These are phyloP conservation scores for Bruguiera gymnorhiza DNA, from an alignment of 345 rosid genomes.

Conservation along the genomic window DNA sequence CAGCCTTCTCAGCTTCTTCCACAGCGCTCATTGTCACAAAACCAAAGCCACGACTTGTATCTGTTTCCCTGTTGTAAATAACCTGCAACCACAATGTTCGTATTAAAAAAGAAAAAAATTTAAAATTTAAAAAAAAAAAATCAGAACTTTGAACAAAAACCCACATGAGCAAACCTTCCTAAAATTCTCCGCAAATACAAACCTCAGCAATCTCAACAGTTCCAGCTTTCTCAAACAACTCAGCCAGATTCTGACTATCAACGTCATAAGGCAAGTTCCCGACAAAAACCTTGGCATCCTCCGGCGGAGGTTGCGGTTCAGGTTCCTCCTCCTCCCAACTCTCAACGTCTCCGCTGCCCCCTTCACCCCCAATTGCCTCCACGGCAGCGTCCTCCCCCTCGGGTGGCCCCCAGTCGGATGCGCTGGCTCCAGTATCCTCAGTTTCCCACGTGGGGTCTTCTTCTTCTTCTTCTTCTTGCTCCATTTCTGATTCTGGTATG, in stretches of 20 bases:
- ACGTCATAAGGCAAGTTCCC: constrained; percentile 81
- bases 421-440: constrained; percentile 29
- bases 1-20: constrained; percentile 87
- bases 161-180: neutral
- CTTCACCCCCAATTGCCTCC: constrained; percentile 22
- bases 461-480: constrained; percentile 7
- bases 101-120: too few species aligned
- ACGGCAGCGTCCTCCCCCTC: constrained; percentile 31
- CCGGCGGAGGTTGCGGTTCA: constrained; percentile 60
- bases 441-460: constrained; percentile 27
- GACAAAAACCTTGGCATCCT: constrained; percentile 82
- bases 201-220: constrained; percentile 97
- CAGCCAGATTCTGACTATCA: constrained; percentile 73
- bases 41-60: constrained; percentile 89
- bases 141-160: neutral
- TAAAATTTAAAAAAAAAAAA: neutral
- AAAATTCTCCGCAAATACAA: neutral
- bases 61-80: constrained; percentile 78
- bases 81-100: constrained; percentile 43
- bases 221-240: constrained; percentile 84
- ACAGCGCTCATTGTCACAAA: constrained; percentile 87
- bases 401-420: constrained; percentile 35
- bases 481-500: constrained; percentile 18
- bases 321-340: constrained; percentile 8
- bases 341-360: constrained; percentile 25